Evolutionary conservation across 164 flowering plant species (phyloP).

Genomic region (Piper longum): DNA sequence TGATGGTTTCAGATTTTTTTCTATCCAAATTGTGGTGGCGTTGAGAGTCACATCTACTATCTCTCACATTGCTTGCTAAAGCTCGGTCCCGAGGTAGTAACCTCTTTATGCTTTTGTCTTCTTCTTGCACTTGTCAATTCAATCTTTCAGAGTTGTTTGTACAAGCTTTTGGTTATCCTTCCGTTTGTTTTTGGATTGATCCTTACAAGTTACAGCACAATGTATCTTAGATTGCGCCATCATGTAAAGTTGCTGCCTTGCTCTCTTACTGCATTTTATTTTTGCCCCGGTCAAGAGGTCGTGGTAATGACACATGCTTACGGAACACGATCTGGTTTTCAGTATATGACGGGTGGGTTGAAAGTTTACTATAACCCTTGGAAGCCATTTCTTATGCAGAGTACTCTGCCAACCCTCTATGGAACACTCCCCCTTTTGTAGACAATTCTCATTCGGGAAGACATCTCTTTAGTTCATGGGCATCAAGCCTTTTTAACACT

Average conservation of each 20-base stretch:
- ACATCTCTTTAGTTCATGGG: conserved; percentile 75
- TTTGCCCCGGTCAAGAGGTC: conserved; percentile 30
- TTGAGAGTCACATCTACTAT: conserved; percentile 90
- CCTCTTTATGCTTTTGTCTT: not conserved
- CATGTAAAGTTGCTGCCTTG: not conserved
- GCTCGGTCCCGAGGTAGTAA: conserved; percentile 88
- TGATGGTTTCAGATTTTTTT: conserved; percentile 98
- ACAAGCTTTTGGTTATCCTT: no score
- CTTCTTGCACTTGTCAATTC: not conserved
- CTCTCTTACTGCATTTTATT: no score
- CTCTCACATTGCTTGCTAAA: conserved; percentile 82
- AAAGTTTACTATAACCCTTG: conserved; percentile 89
- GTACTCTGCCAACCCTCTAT: conserved; percentile 71
- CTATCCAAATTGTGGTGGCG: conserved; percentile 96
- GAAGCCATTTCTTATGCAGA: conserved; percentile 84
- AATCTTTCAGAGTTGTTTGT: no score
- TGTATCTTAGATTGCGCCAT: no score
- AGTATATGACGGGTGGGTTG: conserved; percentile 87
- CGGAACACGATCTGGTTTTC: conserved; percentile 78
- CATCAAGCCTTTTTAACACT: conserved; percentile 98
- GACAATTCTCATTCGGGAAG: conserved; percentile 74
- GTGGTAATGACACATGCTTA: conserved; percentile 95
- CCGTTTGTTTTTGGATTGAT: no score
- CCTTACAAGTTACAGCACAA: no score
- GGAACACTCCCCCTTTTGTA: conserved; percentile 85